Evolutionary conservation across 331 rosid species (phyloP), one percentile per base, ranked within the genome.

Genomic region (Acacia concinna): DNA sequence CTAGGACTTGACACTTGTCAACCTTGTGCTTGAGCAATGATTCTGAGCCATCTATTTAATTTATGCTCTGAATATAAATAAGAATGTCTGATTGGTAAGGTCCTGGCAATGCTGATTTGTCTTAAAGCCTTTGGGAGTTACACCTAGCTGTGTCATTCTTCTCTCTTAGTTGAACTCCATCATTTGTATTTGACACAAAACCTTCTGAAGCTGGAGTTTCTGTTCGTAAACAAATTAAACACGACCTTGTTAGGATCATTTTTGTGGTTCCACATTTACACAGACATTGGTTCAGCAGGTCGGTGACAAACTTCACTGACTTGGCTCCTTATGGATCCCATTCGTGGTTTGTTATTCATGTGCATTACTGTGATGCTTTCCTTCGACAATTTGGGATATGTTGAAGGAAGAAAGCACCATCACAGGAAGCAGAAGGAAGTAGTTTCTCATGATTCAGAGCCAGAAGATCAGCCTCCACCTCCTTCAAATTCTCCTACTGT

Each of bases 351-450:
- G 46, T 59, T 80, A 17, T 44, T 85, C 27, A 38, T 88, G 6
- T 86, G 83, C 86, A 74, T 90, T 25, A 13, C 81, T 7, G 6
- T 79, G 47, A 77, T 76, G 25, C 70, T 90, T 54, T n/a, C 83
- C 5, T 52, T 85, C 21, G 31, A 88, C 34, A 78, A 76, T 32
- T 69, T 84, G 66, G 86, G 34, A 68, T 88, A 85, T 83, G 96
- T 91, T 63, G 88, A 90, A 78, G 99, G 93, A 88, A 91, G 99
- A 73, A 77, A 79, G 73, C 97, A 88, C 76, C 15, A 64, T 83
- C 93, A 85, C 84, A 89, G 54, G 75, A 85, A 64, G 78, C 84
- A 82, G 11, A 86, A 82, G 70, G 84, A 84, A 69, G n/a, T 17
- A 69, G n/a, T 13, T 40, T 4, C 86, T 52, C 76, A 83, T 54